Conservation (phyloP, 2,329 filamentous ascomycete genomes). For the Metarhizium anisopliae region DNA sequence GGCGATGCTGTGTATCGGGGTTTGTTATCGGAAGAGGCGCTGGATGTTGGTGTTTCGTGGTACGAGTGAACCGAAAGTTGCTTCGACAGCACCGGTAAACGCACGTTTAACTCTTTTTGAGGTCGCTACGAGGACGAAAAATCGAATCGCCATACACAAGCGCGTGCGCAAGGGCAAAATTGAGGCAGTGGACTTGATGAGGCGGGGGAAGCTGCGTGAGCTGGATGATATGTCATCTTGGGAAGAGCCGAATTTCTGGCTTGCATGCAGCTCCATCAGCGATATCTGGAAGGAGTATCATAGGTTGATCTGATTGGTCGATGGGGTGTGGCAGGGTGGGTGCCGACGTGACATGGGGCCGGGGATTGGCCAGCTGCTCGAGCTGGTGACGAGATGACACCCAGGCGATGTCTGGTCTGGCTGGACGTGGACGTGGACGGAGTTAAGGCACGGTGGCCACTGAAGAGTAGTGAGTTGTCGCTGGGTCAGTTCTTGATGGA, state of each 20-base stretch:
- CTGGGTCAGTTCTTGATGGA: no score
- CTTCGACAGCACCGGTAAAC: background rate
- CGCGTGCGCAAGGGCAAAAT: background rate
- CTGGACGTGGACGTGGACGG: no score
- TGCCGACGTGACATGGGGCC: no score
- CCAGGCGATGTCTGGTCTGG: no score
- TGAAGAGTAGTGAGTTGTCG: no score
- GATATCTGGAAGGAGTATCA: background rate
- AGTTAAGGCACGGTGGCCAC: no score
- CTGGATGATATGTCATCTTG: background rate
- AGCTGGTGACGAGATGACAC: no score
- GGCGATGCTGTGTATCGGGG: background rate
- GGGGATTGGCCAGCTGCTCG: no score
- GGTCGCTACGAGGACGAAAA: background rate
- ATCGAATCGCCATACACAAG: background rate
- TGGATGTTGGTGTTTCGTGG: background rate
- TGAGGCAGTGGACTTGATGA: background rate
- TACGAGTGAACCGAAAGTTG: background rate
- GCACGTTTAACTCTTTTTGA: background rate
- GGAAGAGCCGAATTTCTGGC: background rate
- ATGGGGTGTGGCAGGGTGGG: no score
- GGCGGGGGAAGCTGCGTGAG: conserved; percentile 5
- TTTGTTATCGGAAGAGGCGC: background rate
- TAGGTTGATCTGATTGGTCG: background rate
- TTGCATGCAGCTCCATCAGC: background rate